phyloP scores from a whole-genome alignment of 768 basidiomycete species.

The Albatrellus ellisii region DNA sequence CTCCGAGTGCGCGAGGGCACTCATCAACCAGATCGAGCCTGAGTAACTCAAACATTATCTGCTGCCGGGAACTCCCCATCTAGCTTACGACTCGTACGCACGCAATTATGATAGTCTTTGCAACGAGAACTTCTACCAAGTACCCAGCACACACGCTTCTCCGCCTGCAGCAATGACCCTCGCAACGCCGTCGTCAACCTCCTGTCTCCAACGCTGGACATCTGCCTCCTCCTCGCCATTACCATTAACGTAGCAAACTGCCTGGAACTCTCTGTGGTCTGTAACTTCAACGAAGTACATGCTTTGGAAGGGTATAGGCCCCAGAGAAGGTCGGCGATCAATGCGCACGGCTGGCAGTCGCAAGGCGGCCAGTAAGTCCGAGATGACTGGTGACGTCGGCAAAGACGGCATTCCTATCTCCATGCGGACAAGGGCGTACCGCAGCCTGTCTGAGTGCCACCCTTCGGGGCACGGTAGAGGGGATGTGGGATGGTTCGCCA shows the following conservation, averaged over 20 bases:
- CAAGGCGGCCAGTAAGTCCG: constrained; percentile 24
- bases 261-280: constrained; percentile 7
- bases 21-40: constrained; percentile 21
- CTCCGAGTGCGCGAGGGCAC: constrained; percentile 18
- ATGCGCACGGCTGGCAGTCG: constrained; percentile 36
- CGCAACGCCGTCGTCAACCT: constrained; percentile 17
- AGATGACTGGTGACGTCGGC: constrained; percentile 8
- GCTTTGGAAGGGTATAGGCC: constrained; percentile 34
- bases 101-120: background rate
- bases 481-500: constrained; percentile 26
- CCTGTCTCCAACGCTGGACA: background rate
- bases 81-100: constrained; percentile 1
- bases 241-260: background rate
- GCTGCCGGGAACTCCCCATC: background rate
- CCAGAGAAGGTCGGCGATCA: constrained; percentile 48
- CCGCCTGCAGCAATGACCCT: constrained; percentile 23
- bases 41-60: background rate
- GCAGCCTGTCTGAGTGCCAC: constrained; percentile 7
- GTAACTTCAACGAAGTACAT: constrained; percentile 55
- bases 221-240: background rate
- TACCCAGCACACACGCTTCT: constrained; percentile 29
- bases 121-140: constrained; percentile 28
- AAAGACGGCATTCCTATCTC: constrained; percentile 4
- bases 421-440: constrained; percentile 28
- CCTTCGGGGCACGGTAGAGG: constrained; percentile 15